Base-by-base conservation (phyloP, 78 protist genomes). In the Dictyostelium capitatum region DNA sequence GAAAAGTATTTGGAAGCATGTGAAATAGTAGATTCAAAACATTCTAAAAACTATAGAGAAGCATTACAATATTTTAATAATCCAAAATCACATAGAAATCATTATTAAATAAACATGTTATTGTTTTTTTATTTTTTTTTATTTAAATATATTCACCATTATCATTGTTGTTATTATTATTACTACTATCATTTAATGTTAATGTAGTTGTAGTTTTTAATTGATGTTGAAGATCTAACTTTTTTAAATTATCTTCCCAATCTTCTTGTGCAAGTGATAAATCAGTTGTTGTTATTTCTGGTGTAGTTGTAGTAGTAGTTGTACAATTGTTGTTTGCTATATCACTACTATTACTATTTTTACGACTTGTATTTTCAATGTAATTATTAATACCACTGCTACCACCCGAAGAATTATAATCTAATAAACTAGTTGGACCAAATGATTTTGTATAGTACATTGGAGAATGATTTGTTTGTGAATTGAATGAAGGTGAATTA, bases 1-100 rank as follows among this genome's bases (percentile, higher is more conserved):
- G 77, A 62, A 62, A 80, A 80, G 67, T 80, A 80, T 62, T 62
- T 80, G 23, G 87, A 80, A 46, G 73, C 87, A 43, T 41, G 51
- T n/a, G 78, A 80, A 62, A 28, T 80, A 11, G 64, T 80, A 0
- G 57, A 62, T 23, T 80, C 87, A 11, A 80, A 80, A 80, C 75
- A 62, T 46, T 80, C 87, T 11, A 9, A n/a, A 46, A 23, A 69
- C 15, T 80, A 80, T 25, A 12, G 30, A 43, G 77, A 80, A 62
- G 87, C 87, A 46, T 43, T 80, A 37, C 62, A 62, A 62, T 80
- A 80, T 80, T 62, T 7, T n/a, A 30, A 56, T 20, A n/a, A 23
- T 46, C 87, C 87, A 14, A 17, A 25, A 20, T 32, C 54, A 14
- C 73, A 80, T 62, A 80, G 74, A 80, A 80, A 80, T 80, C 74